Conservation (phyloP, 2,329 filamentous ascomycete species). For the Cordyceps farinosa region DNA sequence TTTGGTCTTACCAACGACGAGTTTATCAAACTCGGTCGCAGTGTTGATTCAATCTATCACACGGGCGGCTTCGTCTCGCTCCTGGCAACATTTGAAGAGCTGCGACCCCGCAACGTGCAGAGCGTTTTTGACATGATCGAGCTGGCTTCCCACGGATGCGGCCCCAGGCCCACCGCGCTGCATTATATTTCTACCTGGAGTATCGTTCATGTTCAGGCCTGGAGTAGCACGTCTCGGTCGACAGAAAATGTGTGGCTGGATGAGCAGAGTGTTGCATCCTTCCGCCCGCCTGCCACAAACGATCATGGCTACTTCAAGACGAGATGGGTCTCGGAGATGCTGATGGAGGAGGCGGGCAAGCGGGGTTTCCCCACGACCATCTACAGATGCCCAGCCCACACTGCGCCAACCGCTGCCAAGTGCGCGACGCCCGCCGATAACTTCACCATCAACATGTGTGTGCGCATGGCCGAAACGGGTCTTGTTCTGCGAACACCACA, state of each 20-base stretch:
- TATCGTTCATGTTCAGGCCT: constrained; percentile 26
- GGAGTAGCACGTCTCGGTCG: constrained; percentile 22
- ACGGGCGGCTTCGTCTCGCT: constrained; percentile 28
- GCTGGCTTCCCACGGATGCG: constrained; percentile 22
- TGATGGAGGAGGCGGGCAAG: constrained; percentile 25
- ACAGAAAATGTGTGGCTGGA: constrained; percentile 21
- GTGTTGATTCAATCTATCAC: constrained; percentile 26
- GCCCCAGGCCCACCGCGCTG: constrained; percentile 17
- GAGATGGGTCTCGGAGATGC: constrained; percentile 27
- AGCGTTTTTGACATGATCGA: constrained; percentile 27
- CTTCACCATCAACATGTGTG: constrained; percentile 11
- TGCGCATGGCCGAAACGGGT: constrained; percentile 1
- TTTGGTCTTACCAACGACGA: constrained; percentile 25
- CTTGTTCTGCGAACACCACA: not conserved
- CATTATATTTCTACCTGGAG: constrained; percentile 28
- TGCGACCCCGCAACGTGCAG: constrained; percentile 24
- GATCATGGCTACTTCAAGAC: constrained; percentile 29
- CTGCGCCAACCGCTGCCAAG: constrained; percentile 1
- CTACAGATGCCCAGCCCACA: constrained; percentile 18
- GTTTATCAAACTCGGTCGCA: constrained; percentile 25
- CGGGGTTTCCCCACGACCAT: constrained; percentile 27
- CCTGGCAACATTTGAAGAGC: constrained; percentile 25
- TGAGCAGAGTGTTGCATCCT: constrained; percentile 23
- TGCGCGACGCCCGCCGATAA: constrained; percentile 5
- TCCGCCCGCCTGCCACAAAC: constrained; percentile 24